phyloP scores from a whole-genome alignment of 257 asterid species.

The Henckelia pumila region DNA sequence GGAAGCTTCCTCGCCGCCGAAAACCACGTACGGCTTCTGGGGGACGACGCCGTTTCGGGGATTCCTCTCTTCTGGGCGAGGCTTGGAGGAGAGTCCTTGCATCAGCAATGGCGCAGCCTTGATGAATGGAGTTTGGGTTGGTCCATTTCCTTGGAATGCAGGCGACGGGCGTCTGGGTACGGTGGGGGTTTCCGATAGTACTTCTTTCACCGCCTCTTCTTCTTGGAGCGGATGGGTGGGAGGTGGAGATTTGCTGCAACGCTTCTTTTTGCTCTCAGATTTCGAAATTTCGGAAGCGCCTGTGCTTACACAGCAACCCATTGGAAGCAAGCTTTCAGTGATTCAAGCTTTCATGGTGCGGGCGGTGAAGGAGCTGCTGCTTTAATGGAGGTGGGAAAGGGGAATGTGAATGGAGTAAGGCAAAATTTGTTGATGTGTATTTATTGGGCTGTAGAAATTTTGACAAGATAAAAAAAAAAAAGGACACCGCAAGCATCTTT shows the following conservation, averaged over 20 bases:
- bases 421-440: conserved; percentile 12
- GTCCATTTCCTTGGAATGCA: conserved; percentile 15
- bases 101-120: conserved; percentile 32
- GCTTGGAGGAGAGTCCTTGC: conserved; percentile 1
- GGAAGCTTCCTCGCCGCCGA: conserved; percentile 30
- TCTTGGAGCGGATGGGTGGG: conserved; percentile 40
- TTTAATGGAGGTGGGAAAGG: conserved; percentile 17
- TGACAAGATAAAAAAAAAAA: not conserved
- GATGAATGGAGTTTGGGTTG: conserved; percentile 33
- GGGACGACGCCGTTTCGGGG: conserved; percentile 26
- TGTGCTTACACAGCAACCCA: conserved; percentile 69
- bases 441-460: conserved; percentile 29
- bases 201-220: conserved; percentile 72
- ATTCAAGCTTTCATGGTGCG: not conserved
- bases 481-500: not conserved
- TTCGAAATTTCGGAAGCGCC: not conserved
- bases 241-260: conserved; percentile 50
- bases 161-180: conserved; percentile 28
- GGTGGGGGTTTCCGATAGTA: conserved; percentile 60
- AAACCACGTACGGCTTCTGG: conserved; percentile 28
- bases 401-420: not conserved
- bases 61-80: not conserved
- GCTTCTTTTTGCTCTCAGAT: conserved; percentile 15
- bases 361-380: not conserved
- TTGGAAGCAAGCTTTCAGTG: not conserved